A percentile compares a stretch with the other conserved stretches of the same genome.
These are phyloP conservation scores for Solanum gandarillasii DNA, from an alignment of 257 asterid genomes.

Conservation along the genomic window DNA sequence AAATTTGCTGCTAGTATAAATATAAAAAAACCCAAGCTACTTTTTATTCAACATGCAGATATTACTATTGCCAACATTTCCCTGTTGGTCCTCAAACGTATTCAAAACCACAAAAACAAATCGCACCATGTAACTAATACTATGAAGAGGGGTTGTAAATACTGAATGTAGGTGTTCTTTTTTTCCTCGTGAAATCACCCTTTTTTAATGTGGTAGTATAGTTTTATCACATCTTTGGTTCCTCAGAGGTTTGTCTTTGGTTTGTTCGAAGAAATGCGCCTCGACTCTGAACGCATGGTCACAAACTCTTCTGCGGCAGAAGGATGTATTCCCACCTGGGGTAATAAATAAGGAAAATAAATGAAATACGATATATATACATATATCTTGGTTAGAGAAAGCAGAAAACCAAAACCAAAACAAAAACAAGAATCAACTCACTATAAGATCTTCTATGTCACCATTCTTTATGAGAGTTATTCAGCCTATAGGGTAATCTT, in stretches of 20 bases:
- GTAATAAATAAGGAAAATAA: background rate
- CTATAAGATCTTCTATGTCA: background rate
- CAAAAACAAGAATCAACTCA: background rate
- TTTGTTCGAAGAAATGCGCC: constrained; percentile 50
- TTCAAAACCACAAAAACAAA: background rate
- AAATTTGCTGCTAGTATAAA: background rate
- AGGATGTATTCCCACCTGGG: constrained; percentile 91
- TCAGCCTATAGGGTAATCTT: background rate
- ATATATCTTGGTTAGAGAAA: background rate
- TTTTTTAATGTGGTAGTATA: background rate
- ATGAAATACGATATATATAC: background rate
- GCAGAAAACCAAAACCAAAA: background rate
- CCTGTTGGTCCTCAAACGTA: background rate
- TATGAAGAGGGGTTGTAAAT: background rate
- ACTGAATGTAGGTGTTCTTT: background rate
- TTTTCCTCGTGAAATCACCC: background rate
- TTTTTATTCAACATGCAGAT: background rate
- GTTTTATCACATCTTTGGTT: background rate
- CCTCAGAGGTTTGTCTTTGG: constrained; percentile 48
- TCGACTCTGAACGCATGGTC: constrained; percentile 67
- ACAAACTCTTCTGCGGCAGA: constrained; percentile 98
- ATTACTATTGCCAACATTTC: background rate
- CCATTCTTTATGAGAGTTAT: background rate
- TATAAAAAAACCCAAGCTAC: background rate
- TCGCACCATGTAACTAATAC: background rate